Conservation (phyloP, 495 filamentous ascomycete species). For the Astrocystis sublimbata region DNA sequence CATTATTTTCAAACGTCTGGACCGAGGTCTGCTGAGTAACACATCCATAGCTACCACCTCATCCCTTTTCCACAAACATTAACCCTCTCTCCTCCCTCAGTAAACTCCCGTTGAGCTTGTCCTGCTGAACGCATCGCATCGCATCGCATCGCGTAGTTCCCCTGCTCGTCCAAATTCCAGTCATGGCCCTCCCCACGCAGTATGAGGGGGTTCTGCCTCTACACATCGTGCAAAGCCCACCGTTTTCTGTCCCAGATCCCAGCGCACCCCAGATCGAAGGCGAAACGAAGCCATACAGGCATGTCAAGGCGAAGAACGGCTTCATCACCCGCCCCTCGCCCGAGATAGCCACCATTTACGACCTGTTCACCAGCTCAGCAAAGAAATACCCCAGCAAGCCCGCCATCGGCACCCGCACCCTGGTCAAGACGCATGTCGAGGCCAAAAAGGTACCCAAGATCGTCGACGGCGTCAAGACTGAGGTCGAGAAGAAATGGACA, state of each 20-base stretch:
- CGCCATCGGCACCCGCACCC: conserved; percentile 58
- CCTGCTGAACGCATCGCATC: neutral
- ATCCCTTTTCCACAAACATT: too few relatives aligned
- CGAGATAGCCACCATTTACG: conserved; percentile 58
- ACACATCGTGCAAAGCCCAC: conserved; percentile 48
- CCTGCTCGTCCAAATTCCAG: neutral
- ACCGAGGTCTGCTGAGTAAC: too few relatives aligned
- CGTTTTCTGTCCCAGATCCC: conserved; percentile 57
- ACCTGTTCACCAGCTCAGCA: conserved; percentile 57
- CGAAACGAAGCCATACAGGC: conserved; percentile 64
- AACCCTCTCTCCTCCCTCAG: neutral
- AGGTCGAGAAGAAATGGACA: conserved; percentile 68
- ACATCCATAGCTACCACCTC: too few relatives aligned
- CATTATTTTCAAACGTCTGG: too few relatives aligned
- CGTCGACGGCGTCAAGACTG: conserved; percentile 60
- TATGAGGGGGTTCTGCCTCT: conserved; percentile 41
- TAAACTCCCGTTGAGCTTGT: neutral
- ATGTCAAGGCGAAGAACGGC: conserved; percentile 53
- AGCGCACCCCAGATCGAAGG: conserved; percentile 52
- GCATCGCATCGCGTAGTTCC: too few relatives aligned
- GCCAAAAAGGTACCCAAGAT: conserved; percentile 67
- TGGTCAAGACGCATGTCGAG: conserved; percentile 61
- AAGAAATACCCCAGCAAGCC: conserved; percentile 55
- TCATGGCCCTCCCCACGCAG: conserved; percentile 36
- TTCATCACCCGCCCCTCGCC: conserved; percentile 52